Percentiles rank a stretch among this genome's conserved stretches.
Evolutionary conservation across 768 basidiomycete genomes (phyloP).

Genomic region (Leccinum boreale): DNA sequence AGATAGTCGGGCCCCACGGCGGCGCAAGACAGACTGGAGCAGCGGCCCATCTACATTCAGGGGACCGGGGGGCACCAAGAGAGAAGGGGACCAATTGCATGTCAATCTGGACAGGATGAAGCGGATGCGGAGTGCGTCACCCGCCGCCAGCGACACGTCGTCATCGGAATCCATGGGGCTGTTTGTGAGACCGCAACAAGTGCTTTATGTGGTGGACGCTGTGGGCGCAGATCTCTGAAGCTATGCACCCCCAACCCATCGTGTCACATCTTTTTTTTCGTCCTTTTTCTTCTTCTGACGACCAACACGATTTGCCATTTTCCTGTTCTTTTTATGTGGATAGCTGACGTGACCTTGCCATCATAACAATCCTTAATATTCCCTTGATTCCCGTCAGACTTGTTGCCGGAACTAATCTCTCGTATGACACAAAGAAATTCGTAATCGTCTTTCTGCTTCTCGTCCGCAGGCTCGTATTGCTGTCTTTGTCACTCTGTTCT

Average conservation of each 20-base stretch:
- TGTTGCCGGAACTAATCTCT: conserved; percentile 22
- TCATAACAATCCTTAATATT: conserved; percentile 12
- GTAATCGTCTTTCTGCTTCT: conserved; percentile 15
- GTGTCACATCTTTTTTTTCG: not conserved
- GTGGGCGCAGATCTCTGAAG: conserved; percentile 60
- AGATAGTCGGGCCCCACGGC: conserved; percentile 26
- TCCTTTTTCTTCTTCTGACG: conserved; percentile 2
- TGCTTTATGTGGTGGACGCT: conserved; percentile 84
- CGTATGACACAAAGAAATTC: conserved; percentile 17
- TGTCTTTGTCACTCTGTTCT: not conserved
- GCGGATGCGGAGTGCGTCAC: conserved; percentile 65
- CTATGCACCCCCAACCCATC: not conserved
- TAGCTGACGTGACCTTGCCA: conserved; percentile 10
- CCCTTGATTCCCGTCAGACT: conserved; percentile 7
- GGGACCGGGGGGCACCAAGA: conserved; percentile 38
- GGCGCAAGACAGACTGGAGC: conserved; percentile 24
- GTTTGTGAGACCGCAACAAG: conserved; percentile 83
- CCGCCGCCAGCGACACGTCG: conserved; percentile 58
- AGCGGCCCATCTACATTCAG: conserved; percentile 37
- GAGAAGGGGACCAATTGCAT: conserved; percentile 55
- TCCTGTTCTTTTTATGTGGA: conserved; percentile 5
- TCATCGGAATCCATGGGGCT: conserved; percentile 64
- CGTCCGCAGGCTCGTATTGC: not conserved
- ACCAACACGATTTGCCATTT: conserved; percentile 3
- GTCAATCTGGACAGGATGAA: conserved; percentile 44